A percentile compares a stretch with the other conserved stretches of the same genome.
Evolutionary conservation across 345 rosid species (phyloP).

Genomic region (Eucalyptus leucophloia): DNA sequence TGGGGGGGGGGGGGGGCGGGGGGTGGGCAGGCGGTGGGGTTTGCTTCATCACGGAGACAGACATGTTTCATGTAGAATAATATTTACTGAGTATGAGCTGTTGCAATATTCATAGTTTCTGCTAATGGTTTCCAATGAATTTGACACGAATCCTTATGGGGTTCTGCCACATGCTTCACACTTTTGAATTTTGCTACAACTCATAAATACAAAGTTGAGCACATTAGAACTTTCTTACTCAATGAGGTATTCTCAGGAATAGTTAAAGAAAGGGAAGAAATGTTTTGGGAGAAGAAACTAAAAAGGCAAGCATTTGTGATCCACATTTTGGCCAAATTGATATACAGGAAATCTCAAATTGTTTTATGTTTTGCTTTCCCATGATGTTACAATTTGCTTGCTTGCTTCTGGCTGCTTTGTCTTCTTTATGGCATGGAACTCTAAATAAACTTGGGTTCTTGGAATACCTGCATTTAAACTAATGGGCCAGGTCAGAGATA

Average conservation of each 20-base stretch:
- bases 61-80: neutral
- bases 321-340: neutral
- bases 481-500: neutral
- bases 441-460: neutral
- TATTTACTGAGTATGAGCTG: neutral
- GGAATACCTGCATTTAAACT: neutral
- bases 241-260: neutral
- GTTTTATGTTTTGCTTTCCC: neutral
- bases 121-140: neutral
- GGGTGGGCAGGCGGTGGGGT: neutral
- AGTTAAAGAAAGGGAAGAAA: neutral
- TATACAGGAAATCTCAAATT: neutral
- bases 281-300: neutral
- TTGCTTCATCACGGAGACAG: neutral
- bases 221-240: neutral
- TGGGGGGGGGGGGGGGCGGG: neutral
- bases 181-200: neutral
- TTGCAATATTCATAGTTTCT: neutral
- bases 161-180: neutral
- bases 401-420: neutral
- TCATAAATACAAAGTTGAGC: neutral
- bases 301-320: neutral
- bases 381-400: neutral
- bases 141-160: neutral
- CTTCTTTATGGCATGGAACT: neutral